These are phyloP conservation scores for Diospyros kaki DNA, from an alignment of 148 eudicot species.

Conservation along the genomic window DNA sequence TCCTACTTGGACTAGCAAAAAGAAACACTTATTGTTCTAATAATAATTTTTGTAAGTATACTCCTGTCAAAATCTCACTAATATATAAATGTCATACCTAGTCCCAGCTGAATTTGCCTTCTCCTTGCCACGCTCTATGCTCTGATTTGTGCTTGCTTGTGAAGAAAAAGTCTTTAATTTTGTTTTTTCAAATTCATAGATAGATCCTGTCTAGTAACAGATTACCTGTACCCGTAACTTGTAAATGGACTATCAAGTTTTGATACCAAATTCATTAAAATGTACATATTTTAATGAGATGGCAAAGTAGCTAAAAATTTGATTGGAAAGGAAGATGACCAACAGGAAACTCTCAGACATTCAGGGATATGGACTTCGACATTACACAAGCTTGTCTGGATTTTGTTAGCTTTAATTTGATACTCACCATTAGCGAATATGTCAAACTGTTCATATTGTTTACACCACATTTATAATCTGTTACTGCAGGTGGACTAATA, in stretches of 20 bases:
- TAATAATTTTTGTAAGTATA: no score
- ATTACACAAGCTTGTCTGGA: neutral
- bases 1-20: no score
- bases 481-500: slow-evolving; percentile 68
- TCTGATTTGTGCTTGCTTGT: neutral
- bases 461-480: neutral
- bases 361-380: neutral
- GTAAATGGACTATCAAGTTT: neutral
- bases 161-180: neutral
- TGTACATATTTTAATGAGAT: neutral
- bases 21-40: no score
- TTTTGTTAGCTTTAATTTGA: neutral
- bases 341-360: neutral
- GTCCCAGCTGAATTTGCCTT: no score
- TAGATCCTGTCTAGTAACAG: neutral
- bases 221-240: neutral
- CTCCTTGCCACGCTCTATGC: no score
- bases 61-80: no score
- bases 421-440: neutral
- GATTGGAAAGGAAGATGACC: neutral
- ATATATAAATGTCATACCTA: no score
- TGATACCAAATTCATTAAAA: neutral
- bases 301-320: neutral
- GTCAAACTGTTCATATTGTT: neutral
- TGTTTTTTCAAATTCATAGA: neutral